These are phyloP conservation scores for Candida cerambycidarum DNA, from an alignment of 805 yeast species.

Conservation along the genomic window DNA sequence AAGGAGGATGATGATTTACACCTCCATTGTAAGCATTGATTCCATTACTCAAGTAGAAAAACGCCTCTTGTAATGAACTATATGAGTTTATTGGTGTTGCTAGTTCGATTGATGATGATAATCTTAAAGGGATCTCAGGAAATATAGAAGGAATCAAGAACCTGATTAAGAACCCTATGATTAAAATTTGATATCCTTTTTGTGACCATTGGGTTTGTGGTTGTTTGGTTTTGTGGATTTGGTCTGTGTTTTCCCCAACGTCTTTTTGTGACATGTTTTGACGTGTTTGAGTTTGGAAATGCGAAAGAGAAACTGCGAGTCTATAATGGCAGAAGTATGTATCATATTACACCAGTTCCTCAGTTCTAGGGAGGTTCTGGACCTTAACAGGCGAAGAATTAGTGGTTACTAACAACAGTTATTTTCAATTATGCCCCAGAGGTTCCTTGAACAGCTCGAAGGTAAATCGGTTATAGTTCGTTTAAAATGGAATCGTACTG, in stretches of 20 bases:
- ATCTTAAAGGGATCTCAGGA: constrained; percentile 27
- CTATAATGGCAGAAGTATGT: constrained; percentile 10
- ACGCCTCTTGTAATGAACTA: constrained; percentile 44
- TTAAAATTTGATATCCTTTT: not conserved
- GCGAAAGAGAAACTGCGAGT: constrained; percentile 5
- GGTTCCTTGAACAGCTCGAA: constrained; percentile 64
- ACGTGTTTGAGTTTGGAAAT: not conserved
- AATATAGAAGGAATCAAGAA: constrained; percentile 34
- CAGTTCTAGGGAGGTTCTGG: too few species aligned
- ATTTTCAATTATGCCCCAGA: constrained; percentile 7
- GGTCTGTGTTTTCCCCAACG: not conserved
- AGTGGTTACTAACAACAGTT: constrained; percentile 6
- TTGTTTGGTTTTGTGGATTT: not conserved
- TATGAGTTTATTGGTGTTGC: constrained; percentile 76
- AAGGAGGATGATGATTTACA: constrained; percentile 81
- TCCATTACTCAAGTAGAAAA: constrained; percentile 55
- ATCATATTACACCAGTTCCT: not conserved
- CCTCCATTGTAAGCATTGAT: constrained; percentile 80
- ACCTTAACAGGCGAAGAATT: too few species aligned
- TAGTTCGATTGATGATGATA: constrained; percentile 51
- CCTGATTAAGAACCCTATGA: constrained; percentile 32
- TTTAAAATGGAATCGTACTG: constrained; percentile 87
- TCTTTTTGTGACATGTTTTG: constrained; percentile 1
- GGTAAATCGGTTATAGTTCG: constrained; percentile 71
- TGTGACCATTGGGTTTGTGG: not conserved